A percentile compares a stretch with the other conserved stretches of the same genome.
Conservation (phyloP, 2,329 filamentous ascomycete genomes). For the Coniochaeta pulveracea region DNA sequence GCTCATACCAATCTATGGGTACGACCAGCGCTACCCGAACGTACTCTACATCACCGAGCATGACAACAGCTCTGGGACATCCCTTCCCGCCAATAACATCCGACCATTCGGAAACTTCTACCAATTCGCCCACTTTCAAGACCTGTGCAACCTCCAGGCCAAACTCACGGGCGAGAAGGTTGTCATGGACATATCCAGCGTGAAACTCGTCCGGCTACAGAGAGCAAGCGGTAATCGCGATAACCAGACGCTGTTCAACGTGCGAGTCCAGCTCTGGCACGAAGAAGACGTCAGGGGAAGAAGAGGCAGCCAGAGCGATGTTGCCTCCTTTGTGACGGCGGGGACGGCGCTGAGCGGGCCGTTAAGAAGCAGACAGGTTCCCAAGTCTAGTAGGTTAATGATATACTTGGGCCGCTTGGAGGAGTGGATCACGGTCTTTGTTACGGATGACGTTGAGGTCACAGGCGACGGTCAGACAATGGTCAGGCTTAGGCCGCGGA, state of each 20-base stretch:
- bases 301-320: constrained; percentile 10
- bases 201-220: constrained; percentile 13
- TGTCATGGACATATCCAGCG: constrained; percentile 16
- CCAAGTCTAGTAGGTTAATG: constrained; percentile 13
- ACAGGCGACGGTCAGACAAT: constrained; percentile 14
- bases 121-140: constrained; percentile 12
- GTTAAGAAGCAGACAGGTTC: constrained; percentile 12
- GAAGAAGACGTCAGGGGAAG: constrained; percentile 11
- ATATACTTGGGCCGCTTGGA: constrained; percentile 15
- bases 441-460: constrained; percentile 17
- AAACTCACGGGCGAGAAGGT: constrained; percentile 17
- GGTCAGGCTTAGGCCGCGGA: constrained; percentile 16
- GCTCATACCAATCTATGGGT: constrained; percentile 17
- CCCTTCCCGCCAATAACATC: constrained; percentile 4
- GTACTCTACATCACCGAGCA: constrained; percentile 16
- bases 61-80: constrained; percentile 10
- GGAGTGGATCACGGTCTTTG: constrained; percentile 16
- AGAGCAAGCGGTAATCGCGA: constrained; percentile 9
- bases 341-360: constrained; percentile 17
- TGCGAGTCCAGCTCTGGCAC: constrained; percentile 18
- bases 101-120: constrained; percentile 16
- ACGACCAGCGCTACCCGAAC: constrained; percentile 15
- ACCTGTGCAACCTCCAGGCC: constrained; percentile 17
- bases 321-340: constrained; percentile 16
- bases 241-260: constrained; percentile 14